These are phyloP conservation scores for Globisporangium perplexum DNA, from an alignment of 352 stramenopile species.

Conservation along the genomic window DNA sequence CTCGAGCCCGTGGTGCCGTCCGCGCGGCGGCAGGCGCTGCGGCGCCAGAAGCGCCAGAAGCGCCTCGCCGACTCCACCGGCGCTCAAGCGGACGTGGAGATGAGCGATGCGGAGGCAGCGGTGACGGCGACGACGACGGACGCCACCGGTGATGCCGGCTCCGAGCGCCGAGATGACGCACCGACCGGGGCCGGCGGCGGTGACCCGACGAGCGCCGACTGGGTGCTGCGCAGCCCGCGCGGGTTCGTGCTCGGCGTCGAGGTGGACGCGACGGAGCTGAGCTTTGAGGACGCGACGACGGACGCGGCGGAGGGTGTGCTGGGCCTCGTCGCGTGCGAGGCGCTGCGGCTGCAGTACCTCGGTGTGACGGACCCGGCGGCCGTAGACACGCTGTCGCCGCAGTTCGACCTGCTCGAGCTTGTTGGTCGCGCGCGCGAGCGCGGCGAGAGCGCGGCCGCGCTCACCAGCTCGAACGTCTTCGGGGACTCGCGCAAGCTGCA, in stretches of 20 bases:
- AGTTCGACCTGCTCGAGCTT: slow-evolving; percentile 78
- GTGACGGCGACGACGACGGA: background rate
- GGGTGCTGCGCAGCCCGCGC: slow-evolving; percentile 57
- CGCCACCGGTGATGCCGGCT: background rate
- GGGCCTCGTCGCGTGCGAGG: slow-evolving; percentile 61
- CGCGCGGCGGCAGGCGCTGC: slow-evolving; percentile 35
- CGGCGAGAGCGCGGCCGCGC: slow-evolving; percentile 53
- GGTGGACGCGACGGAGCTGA: slow-evolving; percentile 39
- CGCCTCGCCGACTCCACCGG: slow-evolving; percentile 1
- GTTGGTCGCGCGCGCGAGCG: slow-evolving; percentile 52
- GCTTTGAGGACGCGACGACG: slow-evolving; percentile 54
- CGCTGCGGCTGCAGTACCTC: slow-evolving; percentile 63
- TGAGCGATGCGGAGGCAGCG: background rate
- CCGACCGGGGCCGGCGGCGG: background rate
- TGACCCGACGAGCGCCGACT: slow-evolving; percentile 30
- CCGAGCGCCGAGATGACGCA: slow-evolving; percentile 8
- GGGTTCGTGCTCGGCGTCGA: slow-evolving; percentile 56
- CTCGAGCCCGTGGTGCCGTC: slow-evolving; percentile 40
- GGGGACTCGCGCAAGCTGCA: slow-evolving; percentile 71
- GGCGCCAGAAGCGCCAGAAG: slow-evolving; percentile 26
- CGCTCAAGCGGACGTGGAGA: background rate
- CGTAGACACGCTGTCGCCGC: slow-evolving; percentile 55
- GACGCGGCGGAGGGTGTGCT: slow-evolving; percentile 44
- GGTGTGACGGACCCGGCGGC: slow-evolving; percentile 44
- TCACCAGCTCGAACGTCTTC: slow-evolving; percentile 54